phyloP scores from a whole-genome alignment of 2,329 filamentous ascomycete genomes.

The Sporothrix curviconia region DNA sequence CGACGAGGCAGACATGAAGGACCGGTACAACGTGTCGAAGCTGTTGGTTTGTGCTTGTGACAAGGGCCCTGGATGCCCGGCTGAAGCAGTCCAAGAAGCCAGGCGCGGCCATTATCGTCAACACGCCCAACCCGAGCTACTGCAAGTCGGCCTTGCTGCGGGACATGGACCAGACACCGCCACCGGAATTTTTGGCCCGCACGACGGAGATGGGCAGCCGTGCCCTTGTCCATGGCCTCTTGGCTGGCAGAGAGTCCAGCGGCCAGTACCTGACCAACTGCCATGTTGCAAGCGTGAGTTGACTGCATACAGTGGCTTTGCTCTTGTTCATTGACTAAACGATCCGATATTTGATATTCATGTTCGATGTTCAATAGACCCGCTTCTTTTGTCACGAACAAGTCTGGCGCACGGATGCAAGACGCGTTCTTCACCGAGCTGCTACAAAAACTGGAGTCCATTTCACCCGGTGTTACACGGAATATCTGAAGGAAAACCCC shows the following conservation, averaged over 20 bases:
- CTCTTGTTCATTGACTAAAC: not conserved
- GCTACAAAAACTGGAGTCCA: not conserved
- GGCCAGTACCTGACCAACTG: slow-evolving; percentile 27
- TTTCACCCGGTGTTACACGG: not conserved
- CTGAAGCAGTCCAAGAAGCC: slow-evolving; percentile 9
- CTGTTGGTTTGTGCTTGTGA: slow-evolving; percentile 13
- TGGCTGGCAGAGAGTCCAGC: slow-evolving; percentile 27
- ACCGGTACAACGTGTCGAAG: slow-evolving; percentile 29
- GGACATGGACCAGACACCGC: not conserved
- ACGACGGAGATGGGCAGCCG: slow-evolving; percentile 39
- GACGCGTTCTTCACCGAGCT: not conserved
- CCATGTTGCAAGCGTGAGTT: slow-evolving; percentile 16
- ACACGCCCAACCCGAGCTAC: slow-evolving; percentile 36
- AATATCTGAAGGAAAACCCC: too few relatives aligned
- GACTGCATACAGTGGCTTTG: not conserved
- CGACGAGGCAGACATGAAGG: slow-evolving; percentile 23
- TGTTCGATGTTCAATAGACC: too few relatives aligned
- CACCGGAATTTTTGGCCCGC: slow-evolving; percentile 29
- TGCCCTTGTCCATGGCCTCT: slow-evolving; percentile 25
- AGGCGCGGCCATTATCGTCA: slow-evolving; percentile 26
- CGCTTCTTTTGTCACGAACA: not conserved
- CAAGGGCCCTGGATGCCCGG: slow-evolving; percentile 26
- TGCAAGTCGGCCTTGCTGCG: slow-evolving; percentile 30
- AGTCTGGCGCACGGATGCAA: not conserved
- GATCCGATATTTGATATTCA: too few relatives aligned